Base-by-base conservation (phyloP, 768 basidiomycete species). In the Tylopilus vinaceipallidus region DNA sequence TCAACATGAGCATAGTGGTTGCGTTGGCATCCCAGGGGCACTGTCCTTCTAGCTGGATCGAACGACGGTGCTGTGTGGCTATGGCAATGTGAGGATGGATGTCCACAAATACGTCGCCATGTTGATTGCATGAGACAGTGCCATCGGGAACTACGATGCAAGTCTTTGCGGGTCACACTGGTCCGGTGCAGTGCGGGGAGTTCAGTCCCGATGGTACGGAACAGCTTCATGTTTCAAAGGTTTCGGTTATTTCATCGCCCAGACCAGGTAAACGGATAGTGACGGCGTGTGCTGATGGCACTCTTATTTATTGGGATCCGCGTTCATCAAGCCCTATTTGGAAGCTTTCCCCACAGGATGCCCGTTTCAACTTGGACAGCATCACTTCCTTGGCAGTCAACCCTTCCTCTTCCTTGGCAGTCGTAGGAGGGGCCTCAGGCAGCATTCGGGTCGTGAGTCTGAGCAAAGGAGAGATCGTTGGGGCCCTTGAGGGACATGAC, bases 41-140 rank as follows among this genome's bases (percentile, higher is more conserved):
- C 75, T 33, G 86, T 95, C 2, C 78, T 99, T 0, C 77, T 98
- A 5, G 93, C 90, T 1, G 97, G 97, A 35, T 88, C 91, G 8
- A 91, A 95, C 57, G 95, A 98, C 68, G 80, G 86, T 7, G 95
- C 90, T 1, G 83, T 93, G 22, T 99, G 97, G 97, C 73, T 99
- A 56, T 99, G 94, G 94, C 92, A 98, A 74, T 72, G 95, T 97
- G 68, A 59, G 86, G 71, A n/a, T 7, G 11, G 22, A 43, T 20
- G 23, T 24, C 8, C 6, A 27, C 13, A 3, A 19, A 10, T 7
- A n/a, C 9, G 19, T 36, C 34, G 9, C 41, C 20, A 1, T 32
- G 10, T 44, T 58, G 8, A 57, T 29, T 41, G 45, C 40, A 8
- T 22, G 27, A 42, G 42, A 49, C 65, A 98, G 95, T 99, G 24